Base-by-base conservation (phyloP, 2,329 filamentous ascomycete genomes). In the Teratosphaeria gauchensis region DNA sequence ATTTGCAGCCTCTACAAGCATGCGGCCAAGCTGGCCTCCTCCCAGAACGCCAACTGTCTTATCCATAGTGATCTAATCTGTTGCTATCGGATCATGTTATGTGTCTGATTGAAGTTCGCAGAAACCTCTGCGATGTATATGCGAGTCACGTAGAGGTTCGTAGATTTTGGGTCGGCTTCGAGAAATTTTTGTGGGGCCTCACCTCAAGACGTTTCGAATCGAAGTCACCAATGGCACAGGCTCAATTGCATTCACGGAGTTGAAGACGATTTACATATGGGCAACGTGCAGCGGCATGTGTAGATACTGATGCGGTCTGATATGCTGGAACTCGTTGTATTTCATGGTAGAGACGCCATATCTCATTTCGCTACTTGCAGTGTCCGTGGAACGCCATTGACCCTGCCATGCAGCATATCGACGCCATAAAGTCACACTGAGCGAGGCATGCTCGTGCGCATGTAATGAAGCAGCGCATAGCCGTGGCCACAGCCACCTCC, bases 1-100 rank as follows among this genome's bases (percentile, higher is more conserved):
- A 70, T 86, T 85, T 35, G 92, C 91, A n/a, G 88, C 86, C 77
- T 97, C 90, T 64, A 89, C 87, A 21, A 97, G 83, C 94, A 97
- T 97, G 64, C 90, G 89, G 61, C 92, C 94, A 48, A 99, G 82
- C 76, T 80, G 78, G 66, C 78, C 78, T 51, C 78, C 78, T 51
- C 75, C 75, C 1, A 77, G 68, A 12, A 76, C 68, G 53, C 75
- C 75, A 14, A 77, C 70, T 11, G 61, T 64, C 56, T 69, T 68
- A 33, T 68, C 63, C 63, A 68, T 66, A 33, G 54, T 21, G 42
- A 1, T 19, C 59, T 53, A 35, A 6, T n/a, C 19, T 19, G 19
- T n/a, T 48, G n/a, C n/a, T 21, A 48, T 6, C 16, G 42, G 3
- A 9, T 48, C 35, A 21, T 48, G 16, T 48, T 21, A 21, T 21